phyloP scores from a whole-genome alignment of 2,329 filamentous ascomycete species.

The Fusarium sp. region DNA sequence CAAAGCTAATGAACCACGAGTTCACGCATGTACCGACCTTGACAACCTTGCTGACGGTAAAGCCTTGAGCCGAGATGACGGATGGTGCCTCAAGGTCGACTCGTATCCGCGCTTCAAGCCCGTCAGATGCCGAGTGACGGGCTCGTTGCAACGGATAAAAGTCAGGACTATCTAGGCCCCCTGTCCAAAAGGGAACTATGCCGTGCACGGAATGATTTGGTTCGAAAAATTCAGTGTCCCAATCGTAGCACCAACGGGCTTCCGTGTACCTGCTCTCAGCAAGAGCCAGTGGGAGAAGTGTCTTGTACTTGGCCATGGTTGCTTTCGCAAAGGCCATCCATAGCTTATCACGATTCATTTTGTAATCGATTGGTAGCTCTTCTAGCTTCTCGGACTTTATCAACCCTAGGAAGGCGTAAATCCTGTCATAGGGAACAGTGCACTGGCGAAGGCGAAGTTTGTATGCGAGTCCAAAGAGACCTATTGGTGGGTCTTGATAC shows the following conservation, averaged over 20 bases:
- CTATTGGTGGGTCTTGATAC: conserved; percentile 6
- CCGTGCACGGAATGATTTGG: conserved; percentile 5
- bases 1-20: conserved; percentile 2
- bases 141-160: conserved; percentile 16
- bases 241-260: conserved; percentile 16
- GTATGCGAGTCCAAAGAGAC: conserved; percentile 22
- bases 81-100: conserved; percentile 5
- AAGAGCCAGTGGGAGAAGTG: conserved; percentile 9
- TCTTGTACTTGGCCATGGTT: conserved; percentile 17
- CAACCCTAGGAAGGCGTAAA: conserved; percentile 17
- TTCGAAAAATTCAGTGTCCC: conserved; percentile 5
- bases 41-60: not conserved
- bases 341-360: conserved; percentile 1
- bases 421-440: conserved; percentile 9
- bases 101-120: conserved; percentile 6
- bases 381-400: not conserved
- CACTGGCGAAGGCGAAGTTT: conserved; percentile 19
- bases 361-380: conserved; percentile 11
- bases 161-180: conserved; percentile 9
- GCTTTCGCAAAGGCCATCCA: conserved; percentile 16
- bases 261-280: not conserved
- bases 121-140: conserved; percentile 8
- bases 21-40: conserved; percentile 6
- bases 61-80: conserved; percentile 14
- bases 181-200: conserved; percentile 14